Base-by-base conservation (phyloP, 345 rosid genomes). In the Euphorbia lathyris region DNA sequence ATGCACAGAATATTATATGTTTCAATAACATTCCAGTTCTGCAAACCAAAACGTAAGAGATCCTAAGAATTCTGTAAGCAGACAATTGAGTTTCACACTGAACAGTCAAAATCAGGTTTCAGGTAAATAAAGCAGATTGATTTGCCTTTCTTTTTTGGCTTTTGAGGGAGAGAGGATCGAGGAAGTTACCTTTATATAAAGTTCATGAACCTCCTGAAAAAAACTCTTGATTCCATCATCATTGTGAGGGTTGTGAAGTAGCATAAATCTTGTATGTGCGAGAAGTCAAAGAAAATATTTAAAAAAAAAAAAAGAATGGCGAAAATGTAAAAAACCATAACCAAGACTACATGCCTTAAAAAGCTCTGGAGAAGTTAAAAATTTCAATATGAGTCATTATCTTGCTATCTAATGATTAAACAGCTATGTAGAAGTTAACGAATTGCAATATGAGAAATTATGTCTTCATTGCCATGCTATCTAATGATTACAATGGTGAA, bases 191-290 rank as follows among this genome's bases (percentile, higher is more conserved):
- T 88, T 86, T 42, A 88, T 80, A 58, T 88, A 88, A 60, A 88
- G 90, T 78, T 89, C 95, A 58, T 87, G 92, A 67, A 87, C 91
- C 79, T 89, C 95, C 81, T 87, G 95, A 77, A 89, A 88, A 76
- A 95, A 92, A 86, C 96, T 92, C 85, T 95, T 95, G 80, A 95
- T 95, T 38, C 99, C 97, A 67, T 95, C 99, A 59, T 95, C 97
- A 22, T 88, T 95, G 51, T 97, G 91, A 5, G 96, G 89, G 86
- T 95, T 96, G 62, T 92, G 98, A 76, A 95, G 99, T 69, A 95
- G 90, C 96, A 95, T 90, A 58, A 95, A 77, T 70, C 98, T 83
- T 1, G 97, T 90, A 86, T 92, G 98, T 90, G 61, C 60, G 80
- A 64, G 42, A 38, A 71, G 83, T 89, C 72, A 89, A 87, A 78